phyloP scores from a whole-genome alignment of 1,139 yeast genomes.

The Meyerozyma carpophila region DNA sequence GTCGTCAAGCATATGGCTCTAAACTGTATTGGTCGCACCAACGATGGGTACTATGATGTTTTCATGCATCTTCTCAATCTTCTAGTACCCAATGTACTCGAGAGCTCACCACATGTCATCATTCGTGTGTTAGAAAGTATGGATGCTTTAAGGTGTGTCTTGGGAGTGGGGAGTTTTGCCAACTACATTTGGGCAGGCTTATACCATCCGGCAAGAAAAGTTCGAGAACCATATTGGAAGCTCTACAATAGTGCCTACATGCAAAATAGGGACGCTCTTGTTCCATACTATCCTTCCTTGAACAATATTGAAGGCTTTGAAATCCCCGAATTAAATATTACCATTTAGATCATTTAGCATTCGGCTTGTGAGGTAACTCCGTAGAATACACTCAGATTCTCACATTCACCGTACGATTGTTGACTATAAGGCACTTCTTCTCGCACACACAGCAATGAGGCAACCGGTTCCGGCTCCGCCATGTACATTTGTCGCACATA shows the following conservation, averaged over 20 bases:
- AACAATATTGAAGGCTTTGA: conserved; percentile 12
- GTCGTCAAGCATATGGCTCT: conserved; percentile 80
- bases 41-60: conserved; percentile 62
- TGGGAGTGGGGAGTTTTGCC: conserved; percentile 73
- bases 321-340: conserved; percentile 36
- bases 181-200: conserved; percentile 84
- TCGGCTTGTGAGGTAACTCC: background rate
- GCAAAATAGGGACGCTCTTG: conserved; percentile 68
- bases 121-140: conserved; percentile 75
- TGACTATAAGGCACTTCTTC: background rate
- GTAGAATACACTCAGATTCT: background rate
- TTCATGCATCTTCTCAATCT: conserved; percentile 68
- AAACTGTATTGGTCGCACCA: conserved; percentile 70
- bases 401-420: background rate
- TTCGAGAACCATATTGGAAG: conserved; percentile 81
- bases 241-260: conserved; percentile 74
- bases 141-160: conserved; percentile 63
- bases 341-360: conserved; percentile 13
- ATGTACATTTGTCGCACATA: conserved; percentile 37
- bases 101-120: conserved; percentile 93
- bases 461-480: conserved; percentile 24
- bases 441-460: background rate
- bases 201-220: conserved; percentile 90
- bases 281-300: conserved; percentile 69
- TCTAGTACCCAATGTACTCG: conserved; percentile 79